These are phyloP conservation scores for Primulina eburnea DNA, from an alignment of 257 asterid genomes.

Conservation along the genomic window DNA sequence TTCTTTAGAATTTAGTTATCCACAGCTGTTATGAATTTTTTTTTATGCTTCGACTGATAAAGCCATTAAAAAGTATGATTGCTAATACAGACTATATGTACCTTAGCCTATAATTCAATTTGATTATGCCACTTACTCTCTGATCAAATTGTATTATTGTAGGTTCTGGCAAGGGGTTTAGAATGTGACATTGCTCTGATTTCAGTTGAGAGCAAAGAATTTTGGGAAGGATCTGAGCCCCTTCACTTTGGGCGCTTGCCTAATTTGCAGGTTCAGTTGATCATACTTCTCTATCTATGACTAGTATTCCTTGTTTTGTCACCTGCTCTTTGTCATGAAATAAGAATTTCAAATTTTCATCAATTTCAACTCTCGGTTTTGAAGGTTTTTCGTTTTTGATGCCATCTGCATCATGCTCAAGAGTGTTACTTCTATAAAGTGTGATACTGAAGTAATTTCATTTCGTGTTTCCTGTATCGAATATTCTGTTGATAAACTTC, in stretches of 20 bases:
- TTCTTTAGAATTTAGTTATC: slow-evolving; percentile 17
- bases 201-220: slow-evolving; percentile 71
- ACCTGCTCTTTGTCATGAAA: not conserved
- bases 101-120: not conserved
- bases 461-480: not conserved
- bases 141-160: slow-evolving; percentile 27
- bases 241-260: slow-evolving; percentile 75
- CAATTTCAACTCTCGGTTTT: slow-evolving; percentile 3
- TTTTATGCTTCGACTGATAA: not conserved
- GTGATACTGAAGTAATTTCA: slow-evolving; percentile 5
- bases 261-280: slow-evolving; percentile 58
- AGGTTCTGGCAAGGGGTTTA: slow-evolving; percentile 90
- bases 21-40: slow-evolving; percentile 8
- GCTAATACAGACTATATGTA: not conserved
- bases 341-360: not conserved
- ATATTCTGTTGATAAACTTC: not conserved
- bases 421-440: not conserved
- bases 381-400: not conserved
- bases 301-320: slow-evolving; percentile 9
- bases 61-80: not conserved
- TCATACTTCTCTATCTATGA: slow-evolving; percentile 16
- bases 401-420: slow-evolving; percentile 5
- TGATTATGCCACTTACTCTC: slow-evolving; percentile 16
- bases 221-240: slow-evolving; percentile 85
- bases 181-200: slow-evolving; percentile 92